Conservation (phyloP, 371 early-diverging fungal genomes). For the Mycotypha africana region DNA sequence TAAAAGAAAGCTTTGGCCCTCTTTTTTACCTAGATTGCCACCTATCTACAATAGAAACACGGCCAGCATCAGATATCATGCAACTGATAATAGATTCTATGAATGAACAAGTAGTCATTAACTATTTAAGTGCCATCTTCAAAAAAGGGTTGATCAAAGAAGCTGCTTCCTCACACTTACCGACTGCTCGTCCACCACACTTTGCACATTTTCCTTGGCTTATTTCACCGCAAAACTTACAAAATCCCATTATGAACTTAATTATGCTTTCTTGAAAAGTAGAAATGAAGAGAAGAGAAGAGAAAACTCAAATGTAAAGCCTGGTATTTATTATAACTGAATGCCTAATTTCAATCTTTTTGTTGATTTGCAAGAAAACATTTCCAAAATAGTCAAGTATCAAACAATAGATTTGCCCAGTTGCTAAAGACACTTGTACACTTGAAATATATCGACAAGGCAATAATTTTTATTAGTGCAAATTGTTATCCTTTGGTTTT, state of each 20-base stretch:
- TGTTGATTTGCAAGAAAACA: conserved; percentile 7
- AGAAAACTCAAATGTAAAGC: no score
- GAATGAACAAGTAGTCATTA: not conserved
- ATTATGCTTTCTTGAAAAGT: no score
- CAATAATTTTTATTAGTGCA: no score
- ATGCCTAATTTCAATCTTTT: no score
- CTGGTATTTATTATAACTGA: not conserved
- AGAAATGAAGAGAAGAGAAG: no score
- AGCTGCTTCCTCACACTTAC: conserved; percentile 20
- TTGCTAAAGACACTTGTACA: not conserved
- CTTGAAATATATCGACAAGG: not conserved
- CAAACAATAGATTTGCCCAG: no score
- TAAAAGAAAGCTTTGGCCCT: not conserved
- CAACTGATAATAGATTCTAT: conserved; percentile 48
- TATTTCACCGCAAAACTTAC: conserved; percentile 58
- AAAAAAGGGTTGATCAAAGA: no score
- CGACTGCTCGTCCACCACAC: conserved; percentile 56
- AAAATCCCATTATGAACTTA: conserved; percentile 49
- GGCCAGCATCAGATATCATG: conserved; percentile 25
- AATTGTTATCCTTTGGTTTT: conserved; percentile 1
- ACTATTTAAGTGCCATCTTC: no score
- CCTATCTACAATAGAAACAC: conserved; percentile 30
- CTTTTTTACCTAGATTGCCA: conserved; percentile 40
- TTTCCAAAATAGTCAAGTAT: conserved; percentile 11
- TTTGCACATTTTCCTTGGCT: conserved; percentile 46